Base-by-base conservation (phyloP, 768 basidiomycete genomes). In the Leucocoprinus leucothites region DNA sequence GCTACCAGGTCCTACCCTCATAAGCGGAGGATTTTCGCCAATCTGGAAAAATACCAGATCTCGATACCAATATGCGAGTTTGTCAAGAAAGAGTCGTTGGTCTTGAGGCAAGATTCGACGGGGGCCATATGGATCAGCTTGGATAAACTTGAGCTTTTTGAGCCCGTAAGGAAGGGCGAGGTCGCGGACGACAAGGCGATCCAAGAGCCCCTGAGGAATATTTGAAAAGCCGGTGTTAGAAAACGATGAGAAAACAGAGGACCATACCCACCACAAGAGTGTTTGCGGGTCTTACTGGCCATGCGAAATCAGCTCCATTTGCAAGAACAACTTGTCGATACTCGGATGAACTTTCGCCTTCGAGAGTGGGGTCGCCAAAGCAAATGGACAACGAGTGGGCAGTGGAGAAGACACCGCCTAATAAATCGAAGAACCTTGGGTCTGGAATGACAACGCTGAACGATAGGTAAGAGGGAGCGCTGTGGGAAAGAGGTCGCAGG, bases 391-490 rank as follows among this genome's bases (percentile, higher is more conserved):
- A 36, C 21, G 53, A 55, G 21, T 40, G 34, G 24, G 48, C 24
- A n/a, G 45, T 36, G 28, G 35, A 18, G 40, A 55, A 55, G 9
- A 55, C 25, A 11, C 34, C 31, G n/a, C 45, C 36, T 5, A 55
- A 22, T 6, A 46, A 28, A 18, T 55, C 53, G 28, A 47, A 55
- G 2, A 55, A 34, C 19, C 36, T 48, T 18, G 36, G 16, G 9
- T 55, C 53, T 13, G 46, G 46, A 28, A 40, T 19, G 24, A 55
- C 53, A 24, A 55, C 53, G 13, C 53, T 55, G 38, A 55, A 48
- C 3, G 36, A n/a, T 6, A 55, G 8, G 6, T 55, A 36, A 14
- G 26, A 11, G 19, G 53, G 53, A n/a, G 22, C 22, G 13, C 48
- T 34, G 26, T 48, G 22, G 21, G 38, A 46, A 19, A 55, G 25